Evolutionary conservation across 352 stramenopile species (phyloP), one percentile per base, ranked within the genome.

Genomic region (Pythium rhizo-oryzae): DNA sequence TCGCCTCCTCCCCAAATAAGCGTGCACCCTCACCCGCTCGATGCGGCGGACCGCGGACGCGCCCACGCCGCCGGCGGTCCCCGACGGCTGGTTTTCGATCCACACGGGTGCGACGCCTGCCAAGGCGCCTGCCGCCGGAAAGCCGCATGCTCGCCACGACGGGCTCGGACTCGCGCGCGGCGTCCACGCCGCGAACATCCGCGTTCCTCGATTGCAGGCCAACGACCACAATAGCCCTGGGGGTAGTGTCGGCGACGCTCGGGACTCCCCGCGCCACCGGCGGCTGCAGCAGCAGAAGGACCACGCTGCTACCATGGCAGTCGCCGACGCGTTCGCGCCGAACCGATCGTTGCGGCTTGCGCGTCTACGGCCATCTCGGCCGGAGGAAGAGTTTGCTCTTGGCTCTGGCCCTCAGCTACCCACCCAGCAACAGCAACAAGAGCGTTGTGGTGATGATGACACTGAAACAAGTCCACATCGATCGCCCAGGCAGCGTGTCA

Each of bases 301-400:
- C 15, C 16, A 65, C 46, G 16, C n/a, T 9, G 47, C 13, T 4
- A 54, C 21, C 2, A 25, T 24, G 9, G 30, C 25, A 8, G 72
- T 46, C 1, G 64, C 67, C 15, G 70, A 85, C 28, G 69, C 61
- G 23, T 89, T 89, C 51, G 80, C 76, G 30, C 75, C 77, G 0
- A 76, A 79, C 50, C 76, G 62, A 44, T 89, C 82, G 0, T 68
- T 85, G 2, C 77, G 79, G 12, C 69, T 88, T 11, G 69, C 41
- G 30, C 56, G 52, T 19, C 47, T 71, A 35, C 18, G 33, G 21
- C 46, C 54, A 11, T 1, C 41, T 8, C 55, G 24, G 24, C 13
- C 4, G 0, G 52, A 68, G 9, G 18, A 28, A 11, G 12, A n/a
- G 43, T 18, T 23, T 19, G 39, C n/a, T n/a, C n/a, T 13, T 46